Evolutionary conservation across 352 stramenopile genomes (phyloP).

Genomic region (Phytophthora quininea): DNA sequence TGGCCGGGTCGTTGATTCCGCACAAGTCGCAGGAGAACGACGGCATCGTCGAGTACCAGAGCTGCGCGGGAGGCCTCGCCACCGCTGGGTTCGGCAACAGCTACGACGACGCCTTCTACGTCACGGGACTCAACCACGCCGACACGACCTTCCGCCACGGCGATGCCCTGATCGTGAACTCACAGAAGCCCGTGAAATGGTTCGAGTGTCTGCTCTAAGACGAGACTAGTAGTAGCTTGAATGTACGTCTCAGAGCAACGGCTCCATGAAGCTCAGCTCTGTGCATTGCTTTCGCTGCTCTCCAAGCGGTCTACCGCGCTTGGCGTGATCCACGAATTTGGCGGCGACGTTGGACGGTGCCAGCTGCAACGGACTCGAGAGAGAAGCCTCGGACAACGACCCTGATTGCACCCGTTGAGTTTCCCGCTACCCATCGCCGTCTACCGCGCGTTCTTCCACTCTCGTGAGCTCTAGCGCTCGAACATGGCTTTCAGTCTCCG

Average conservation of each 20-base stretch:
- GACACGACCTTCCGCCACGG: slow-evolving; percentile 53
- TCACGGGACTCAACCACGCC: slow-evolving; percentile 55
- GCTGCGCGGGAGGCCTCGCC: slow-evolving; percentile 34
- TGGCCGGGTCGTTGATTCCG: slow-evolving; percentile 21
- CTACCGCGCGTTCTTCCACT: too few relatives aligned
- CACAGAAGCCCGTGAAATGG: slow-evolving; percentile 62
- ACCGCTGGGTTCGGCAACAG: slow-evolving; percentile 23
- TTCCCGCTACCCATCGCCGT: too few relatives aligned
- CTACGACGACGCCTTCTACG: slow-evolving; percentile 28
- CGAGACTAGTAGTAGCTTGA: neutral
- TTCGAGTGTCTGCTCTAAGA: slow-evolving; percentile 58
- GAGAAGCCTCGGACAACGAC: too few relatives aligned
- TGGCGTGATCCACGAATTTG: too few relatives aligned
- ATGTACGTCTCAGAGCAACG: neutral
- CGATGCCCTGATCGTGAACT: slow-evolving; percentile 38
- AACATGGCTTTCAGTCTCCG: too few relatives aligned
- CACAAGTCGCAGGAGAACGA: slow-evolving; percentile 39
- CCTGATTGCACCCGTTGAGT: too few relatives aligned
- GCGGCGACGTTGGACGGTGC: too few relatives aligned
- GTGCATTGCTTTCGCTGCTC: too few relatives aligned
- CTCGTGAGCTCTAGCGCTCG: too few relatives aligned
- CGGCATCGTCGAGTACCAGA: slow-evolving; percentile 39
- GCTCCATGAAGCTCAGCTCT: too few relatives aligned
- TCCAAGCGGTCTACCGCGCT: too few relatives aligned
- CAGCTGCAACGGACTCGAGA: too few relatives aligned